Percentiles rank a stretch among this genome's conserved stretches.
These are phyloP conservation scores for Heteromeles arbutifolia DNA, from an alignment of 306 rosid species.

Conservation along the genomic window DNA sequence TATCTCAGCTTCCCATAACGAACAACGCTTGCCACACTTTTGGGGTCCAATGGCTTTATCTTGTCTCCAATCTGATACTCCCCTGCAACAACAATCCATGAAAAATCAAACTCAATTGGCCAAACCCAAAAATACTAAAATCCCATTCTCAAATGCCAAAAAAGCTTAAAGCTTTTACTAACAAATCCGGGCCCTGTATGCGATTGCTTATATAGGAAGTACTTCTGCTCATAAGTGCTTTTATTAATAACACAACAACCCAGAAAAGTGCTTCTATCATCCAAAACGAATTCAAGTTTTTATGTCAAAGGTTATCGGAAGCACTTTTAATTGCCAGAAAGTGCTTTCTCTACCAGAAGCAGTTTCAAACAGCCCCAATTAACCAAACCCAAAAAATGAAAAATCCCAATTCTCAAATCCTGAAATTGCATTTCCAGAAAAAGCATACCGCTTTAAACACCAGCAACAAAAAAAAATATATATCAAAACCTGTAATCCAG, in stretches of 20 bases:
- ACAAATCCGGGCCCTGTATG: neutral
- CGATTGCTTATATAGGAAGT: neutral
- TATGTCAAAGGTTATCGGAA: neutral
- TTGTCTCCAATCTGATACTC: conserved; percentile 67
- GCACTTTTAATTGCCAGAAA: neutral
- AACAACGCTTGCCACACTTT: conserved; percentile 53
- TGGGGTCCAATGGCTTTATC: conserved; percentile 62
- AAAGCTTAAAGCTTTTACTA: too few relatives aligned
- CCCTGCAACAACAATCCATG: conserved; percentile 34
- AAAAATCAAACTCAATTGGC: neutral
- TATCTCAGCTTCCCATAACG: conserved; percentile 39
- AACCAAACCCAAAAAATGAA: neutral
- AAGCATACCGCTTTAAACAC: neutral
- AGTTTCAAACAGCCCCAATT: neutral
- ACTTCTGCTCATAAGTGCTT: too few relatives aligned
- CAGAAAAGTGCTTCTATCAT: neutral
- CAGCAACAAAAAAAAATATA: neutral
- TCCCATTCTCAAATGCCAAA: neutral
- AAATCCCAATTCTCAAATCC: neutral
- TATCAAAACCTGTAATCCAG: conserved; percentile 60
- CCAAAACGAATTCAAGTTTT: neutral
- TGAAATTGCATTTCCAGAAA: neutral
- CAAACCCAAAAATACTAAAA: neutral
- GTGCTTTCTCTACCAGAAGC: neutral
- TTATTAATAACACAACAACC: neutral